phyloP scores from a whole-genome alignment of 2,329 filamentous ascomycete genomes.

The Xylariaceae sp. region DNA sequence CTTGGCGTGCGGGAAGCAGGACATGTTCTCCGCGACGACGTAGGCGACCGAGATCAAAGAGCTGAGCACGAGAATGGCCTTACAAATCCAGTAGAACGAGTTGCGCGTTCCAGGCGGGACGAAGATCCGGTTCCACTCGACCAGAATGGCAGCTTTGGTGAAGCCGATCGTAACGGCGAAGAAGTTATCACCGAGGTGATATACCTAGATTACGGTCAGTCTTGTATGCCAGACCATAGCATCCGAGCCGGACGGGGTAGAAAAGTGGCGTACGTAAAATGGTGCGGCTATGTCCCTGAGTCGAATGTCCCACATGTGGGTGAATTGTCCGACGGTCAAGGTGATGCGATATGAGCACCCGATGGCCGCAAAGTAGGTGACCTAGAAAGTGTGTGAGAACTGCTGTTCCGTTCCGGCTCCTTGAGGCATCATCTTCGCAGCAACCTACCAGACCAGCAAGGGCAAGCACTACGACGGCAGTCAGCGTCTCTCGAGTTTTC shows the following conservation, averaged over 20 bases:
- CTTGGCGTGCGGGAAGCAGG: slow-evolving; percentile 18
- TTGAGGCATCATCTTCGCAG: background rate
- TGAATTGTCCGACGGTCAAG: slow-evolving; percentile 6
- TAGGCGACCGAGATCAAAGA: slow-evolving; percentile 9
- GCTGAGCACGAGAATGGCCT: slow-evolving; percentile 13
- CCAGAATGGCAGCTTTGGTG: slow-evolving; percentile 8
- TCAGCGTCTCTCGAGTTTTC: too few species aligned
- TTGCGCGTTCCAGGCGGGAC: slow-evolving; percentile 9
- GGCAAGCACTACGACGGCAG: background rate
- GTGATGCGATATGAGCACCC: slow-evolving; percentile 9
- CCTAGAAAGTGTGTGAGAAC: background rate
- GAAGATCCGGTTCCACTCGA: slow-evolving; percentile 14
- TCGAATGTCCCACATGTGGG: slow-evolving; percentile 14
- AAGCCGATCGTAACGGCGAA: slow-evolving; percentile 4
- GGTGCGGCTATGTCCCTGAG: slow-evolving; percentile 8
- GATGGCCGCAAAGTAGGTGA: background rate
- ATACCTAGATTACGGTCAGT: slow-evolving; percentile 1
- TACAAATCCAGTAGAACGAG: slow-evolving; percentile 16
- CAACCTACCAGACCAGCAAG: background rate
- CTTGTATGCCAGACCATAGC: background rate
- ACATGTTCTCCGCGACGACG: slow-evolving; percentile 16
- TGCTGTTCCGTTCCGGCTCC: background rate
- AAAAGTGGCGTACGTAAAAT: slow-evolving; percentile 4
- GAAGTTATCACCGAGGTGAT: slow-evolving; percentile 1
- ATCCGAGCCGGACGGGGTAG: too few species aligned